Percentiles rank a stretch among this genome's conserved stretches.
Conservation (phyloP, 805 yeast species). For the Diddensiella transvaalensis region DNA sequence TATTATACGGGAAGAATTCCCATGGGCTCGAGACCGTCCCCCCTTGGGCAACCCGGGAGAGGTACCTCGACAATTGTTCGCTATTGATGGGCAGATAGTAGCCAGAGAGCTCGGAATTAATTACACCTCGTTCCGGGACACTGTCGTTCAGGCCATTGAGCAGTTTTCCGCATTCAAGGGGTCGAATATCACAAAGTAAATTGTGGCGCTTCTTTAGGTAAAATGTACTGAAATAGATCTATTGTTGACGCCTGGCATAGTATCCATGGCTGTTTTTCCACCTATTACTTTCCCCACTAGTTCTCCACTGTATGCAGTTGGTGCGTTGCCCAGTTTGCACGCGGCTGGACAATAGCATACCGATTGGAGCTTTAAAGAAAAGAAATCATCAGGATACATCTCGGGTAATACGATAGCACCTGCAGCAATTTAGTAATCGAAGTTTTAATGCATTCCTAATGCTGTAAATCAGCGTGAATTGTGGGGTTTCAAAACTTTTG, state of each 20-base stretch:
- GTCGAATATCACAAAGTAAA: not conserved
- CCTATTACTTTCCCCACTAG: too few relatives aligned
- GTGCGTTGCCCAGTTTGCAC: too few relatives aligned
- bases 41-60: constrained; percentile 17
- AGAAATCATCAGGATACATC: too few relatives aligned
- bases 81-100: constrained; percentile 11
- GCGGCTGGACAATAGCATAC: too few relatives aligned
- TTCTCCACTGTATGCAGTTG: too few relatives aligned
- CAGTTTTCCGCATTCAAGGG: constrained; percentile 10
- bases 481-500: not conserved
- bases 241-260: too few relatives aligned
- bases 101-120: constrained; percentile 24
- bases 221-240: too few relatives aligned
- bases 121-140: constrained; percentile 24
- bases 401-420: too few relatives aligned
- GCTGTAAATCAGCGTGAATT: not conserved
- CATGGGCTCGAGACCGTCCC: not conserved
- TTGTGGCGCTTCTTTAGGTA: not conserved
- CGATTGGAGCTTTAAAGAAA: too few relatives aligned
- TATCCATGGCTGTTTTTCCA: too few relatives aligned
- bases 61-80: not conserved
- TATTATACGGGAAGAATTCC: constrained; percentile 16
- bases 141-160: constrained; percentile 18
- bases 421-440: not conserved
- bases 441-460: not conserved